Percentiles rank a stretch among this genome's conserved stretches.
phyloP scores from a whole-genome alignment of 2,329 filamentous ascomycete genomes.

The Myriosclerotinia curreyana region DNA sequence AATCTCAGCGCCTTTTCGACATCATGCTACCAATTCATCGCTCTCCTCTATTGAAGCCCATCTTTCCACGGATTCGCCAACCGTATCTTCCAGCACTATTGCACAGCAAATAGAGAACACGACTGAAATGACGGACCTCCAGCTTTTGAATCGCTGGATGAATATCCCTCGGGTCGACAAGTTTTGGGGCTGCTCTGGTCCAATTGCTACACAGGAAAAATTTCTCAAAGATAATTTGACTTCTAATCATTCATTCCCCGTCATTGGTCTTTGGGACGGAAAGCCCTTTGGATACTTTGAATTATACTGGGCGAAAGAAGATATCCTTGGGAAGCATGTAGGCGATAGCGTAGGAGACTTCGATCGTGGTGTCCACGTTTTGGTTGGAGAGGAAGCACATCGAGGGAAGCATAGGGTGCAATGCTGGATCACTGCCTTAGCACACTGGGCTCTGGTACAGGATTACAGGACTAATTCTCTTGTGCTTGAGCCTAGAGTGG shows the following conservation, averaged over 20 bases:
- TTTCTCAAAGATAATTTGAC: conserved; percentile 67
- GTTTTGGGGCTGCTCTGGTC: conserved; percentile 75
- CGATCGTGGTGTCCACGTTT: conserved; percentile 82
- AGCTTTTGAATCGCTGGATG: conserved; percentile 84
- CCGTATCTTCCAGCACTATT: conserved; percentile 45
- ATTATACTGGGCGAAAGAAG: conserved; percentile 97
- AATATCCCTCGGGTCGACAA: conserved; percentile 75
- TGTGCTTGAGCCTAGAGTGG: conserved; percentile 83
- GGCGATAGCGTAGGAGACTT: conserved; percentile 69
- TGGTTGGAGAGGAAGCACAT: conserved; percentile 91
- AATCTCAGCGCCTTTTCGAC: conserved; percentile 30
- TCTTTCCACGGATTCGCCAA: conserved; percentile 41
- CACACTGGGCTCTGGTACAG: conserved; percentile 79
- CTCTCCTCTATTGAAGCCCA: conserved; percentile 37
- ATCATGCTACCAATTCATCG: conserved; percentile 33
- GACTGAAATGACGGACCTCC: conserved; percentile 50
- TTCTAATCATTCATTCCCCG: conserved; percentile 77
- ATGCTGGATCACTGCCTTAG: conserved; percentile 77
- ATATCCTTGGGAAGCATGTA: conserved; percentile 70
- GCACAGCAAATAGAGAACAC: conserved; percentile 33
- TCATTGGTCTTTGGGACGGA: conserved; percentile 90
- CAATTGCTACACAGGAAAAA: conserved; percentile 53
- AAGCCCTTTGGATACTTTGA: conserved; percentile 97
- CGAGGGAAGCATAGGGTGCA: conserved; percentile 72
- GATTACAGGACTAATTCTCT: conserved; percentile 81